Base-by-base conservation (phyloP, 768 basidiomycete genomes). In the Sporobolomyces pararoseus region DNA sequence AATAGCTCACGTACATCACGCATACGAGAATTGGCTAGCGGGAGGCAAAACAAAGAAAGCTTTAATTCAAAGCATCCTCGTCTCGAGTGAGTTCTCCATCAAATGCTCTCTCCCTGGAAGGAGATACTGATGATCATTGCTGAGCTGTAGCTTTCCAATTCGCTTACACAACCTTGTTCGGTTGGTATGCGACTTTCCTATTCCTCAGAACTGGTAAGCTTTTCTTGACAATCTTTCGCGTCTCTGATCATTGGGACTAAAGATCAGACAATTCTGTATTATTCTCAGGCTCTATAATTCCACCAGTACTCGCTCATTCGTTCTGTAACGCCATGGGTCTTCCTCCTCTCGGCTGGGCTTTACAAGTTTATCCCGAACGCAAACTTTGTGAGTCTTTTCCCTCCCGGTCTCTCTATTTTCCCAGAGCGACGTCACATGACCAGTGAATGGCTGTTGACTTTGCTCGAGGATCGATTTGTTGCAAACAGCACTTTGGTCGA, bases 281-380 rank as follows among this genome's bases (percentile, higher is more conserved):
- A 3, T 0, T 14, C 25, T 7, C 70, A 81, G 79, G 78, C 21
- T 93, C 91, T 7, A 80, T 97, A 67, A 79, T 88, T 35, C 88
- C 92, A 1, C 83, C 93, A 3, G 83, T 93, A 63, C 79, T 84
- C 13, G 86, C 91, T 0, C 96, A 99, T 77, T 80, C 89, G 1
- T 95, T 92, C 77, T 98, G 96, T 82, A 99, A 99, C 77, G 78
- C 89, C 58, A 94, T 97, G 90, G 94, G 94, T 1, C 76, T 97
- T 34, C 96, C 95, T 3, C 83, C 86, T 61, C 83, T 88, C 31
- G 76, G 72, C 0, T 79, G 81, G 35, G 90, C 92, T 66, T 75
- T 89, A 42, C 74, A 75, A 47, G 78, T 80, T 63, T 86, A 84
- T 74, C 86, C 86, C 0, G 76, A 80, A 29, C 81, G 82, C 68